Base-by-base conservation (phyloP, 1,284 basidiomycete genomes). In the Puccinia coronata region DNA sequence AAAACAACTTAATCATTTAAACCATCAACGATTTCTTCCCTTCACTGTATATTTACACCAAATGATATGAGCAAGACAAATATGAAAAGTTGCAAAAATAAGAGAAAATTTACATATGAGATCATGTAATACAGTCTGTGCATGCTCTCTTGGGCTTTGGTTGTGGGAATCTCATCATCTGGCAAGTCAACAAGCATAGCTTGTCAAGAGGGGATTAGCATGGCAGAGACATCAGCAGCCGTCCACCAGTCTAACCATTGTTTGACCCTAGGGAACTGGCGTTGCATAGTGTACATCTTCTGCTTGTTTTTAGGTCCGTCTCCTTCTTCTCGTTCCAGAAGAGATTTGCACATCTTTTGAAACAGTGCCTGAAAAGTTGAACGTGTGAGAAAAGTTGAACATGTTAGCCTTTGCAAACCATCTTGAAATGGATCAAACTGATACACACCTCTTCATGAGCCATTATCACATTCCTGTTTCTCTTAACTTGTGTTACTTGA, bases 81-180 rank as follows among this genome's bases (percentile, higher is more conserved):
- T n/a, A n/a, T n/a, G n/a, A n/a, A 8, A 12, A 65, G 20, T 28
- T 39, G 36, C 34, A 2, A 28, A 6, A 18, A 20, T 2, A 65
- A 6, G 8, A 2, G 23, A 1, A 2, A 14, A 43, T 31, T 14
- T 25, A 49, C 69, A 53, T 72, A 36, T 39, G 47, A 34, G 47
- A 72, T 23, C 47, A 51, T 53, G 31, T 72, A 72, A 49, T 65
- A n/a, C n/a, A n/a, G n/a, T n/a, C n/a, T n/a, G n/a, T n/a, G n/a
- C n/a, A n/a, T n/a, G n/a, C n/a, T n/a, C n/a, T n/a, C n/a, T n/a
- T n/a, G 41, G 18, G 70, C 70, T 53, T 72, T 72, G 9, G 70
- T 72, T 9, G 70, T 72, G n/a, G n/a, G n/a, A n/a, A n/a, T n/a
- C n/a, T n/a, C n/a, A n/a, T n/a, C n/a, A n/a, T n/a, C n/a, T n/a